phyloP scores from a whole-genome alignment of 1,284 basidiomycete genomes.

The Cryptococcus maquisensis region DNA sequence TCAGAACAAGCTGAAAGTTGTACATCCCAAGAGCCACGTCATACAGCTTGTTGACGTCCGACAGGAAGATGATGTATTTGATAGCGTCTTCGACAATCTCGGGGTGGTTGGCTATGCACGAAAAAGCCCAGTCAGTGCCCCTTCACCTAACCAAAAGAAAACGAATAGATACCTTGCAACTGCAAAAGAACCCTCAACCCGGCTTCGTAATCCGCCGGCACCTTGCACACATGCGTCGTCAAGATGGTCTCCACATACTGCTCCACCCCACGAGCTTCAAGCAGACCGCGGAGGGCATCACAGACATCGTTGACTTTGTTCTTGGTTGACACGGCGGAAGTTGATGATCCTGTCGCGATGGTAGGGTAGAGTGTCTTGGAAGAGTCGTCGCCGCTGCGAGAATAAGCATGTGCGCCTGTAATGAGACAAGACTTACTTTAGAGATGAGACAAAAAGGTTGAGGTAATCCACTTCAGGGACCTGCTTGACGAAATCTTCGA shows the following conservation, averaged over 20 bases:
- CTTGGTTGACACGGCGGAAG: not conserved
- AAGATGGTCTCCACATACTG: slow-evolving; percentile 86
- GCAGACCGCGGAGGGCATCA: slow-evolving; percentile 67
- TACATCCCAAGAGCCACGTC: slow-evolving; percentile 98
- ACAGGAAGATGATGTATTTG: slow-evolving; percentile 97
- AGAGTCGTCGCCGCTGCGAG: slow-evolving; percentile 20
- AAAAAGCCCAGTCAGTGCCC: too few relatives aligned
- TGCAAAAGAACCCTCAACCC: slow-evolving; percentile 72
- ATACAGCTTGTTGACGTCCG: slow-evolving; percentile 87
- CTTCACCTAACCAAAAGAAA: not conserved
- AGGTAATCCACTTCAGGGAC: slow-evolving; percentile 85
- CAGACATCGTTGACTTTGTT: slow-evolving; percentile 67
- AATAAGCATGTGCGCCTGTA: not conserved
- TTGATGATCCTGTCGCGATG: not conserved
- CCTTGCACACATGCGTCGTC: slow-evolving; percentile 88
- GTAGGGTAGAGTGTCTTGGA: slow-evolving; percentile 23
- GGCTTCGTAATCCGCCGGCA: slow-evolving; percentile 84
- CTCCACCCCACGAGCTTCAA: slow-evolving; percentile 68
- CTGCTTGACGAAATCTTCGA: slow-evolving; percentile 73
- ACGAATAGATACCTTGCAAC: slow-evolving; percentile 60
- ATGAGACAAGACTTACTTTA: slow-evolving; percentile 60
- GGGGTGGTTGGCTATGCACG: slow-evolving; percentile 59
- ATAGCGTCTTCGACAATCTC: slow-evolving; percentile 88
- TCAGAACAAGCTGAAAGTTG: slow-evolving; percentile 89
- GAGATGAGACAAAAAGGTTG: slow-evolving; percentile 81